A percentile compares a stretch with the other conserved stretches of the same genome.
phyloP scores from a whole-genome alignment of 495 filamentous ascomycete genomes.

The Neurospora africana region DNA sequence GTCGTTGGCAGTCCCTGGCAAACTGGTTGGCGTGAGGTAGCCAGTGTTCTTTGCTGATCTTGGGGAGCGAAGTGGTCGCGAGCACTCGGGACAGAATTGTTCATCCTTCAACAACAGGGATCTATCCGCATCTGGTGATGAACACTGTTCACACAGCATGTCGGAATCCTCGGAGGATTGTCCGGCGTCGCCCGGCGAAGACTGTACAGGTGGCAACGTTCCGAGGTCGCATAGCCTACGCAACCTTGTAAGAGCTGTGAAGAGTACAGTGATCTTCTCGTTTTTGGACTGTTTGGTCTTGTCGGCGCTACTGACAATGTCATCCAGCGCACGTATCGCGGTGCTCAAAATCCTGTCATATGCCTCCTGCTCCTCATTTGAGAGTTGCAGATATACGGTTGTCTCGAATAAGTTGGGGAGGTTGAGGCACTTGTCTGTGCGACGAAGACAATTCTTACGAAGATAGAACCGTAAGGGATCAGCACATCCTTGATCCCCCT shows the following conservation, averaged over 20 bases:
- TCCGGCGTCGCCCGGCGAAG: background rate
- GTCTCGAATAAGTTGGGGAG: background rate
- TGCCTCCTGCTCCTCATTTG: background rate
- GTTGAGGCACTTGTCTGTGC: background rate
- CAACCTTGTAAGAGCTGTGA: background rate
- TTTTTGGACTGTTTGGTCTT: background rate
- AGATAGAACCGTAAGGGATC: background rate
- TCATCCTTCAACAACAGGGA: background rate
- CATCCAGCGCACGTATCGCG: background rate
- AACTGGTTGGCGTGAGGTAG: background rate
- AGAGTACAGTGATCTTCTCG: background rate
- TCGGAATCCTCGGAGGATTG: background rate
- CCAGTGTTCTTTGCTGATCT: background rate
- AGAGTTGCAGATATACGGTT: background rate
- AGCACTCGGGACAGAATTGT: background rate
- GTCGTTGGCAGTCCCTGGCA: background rate
- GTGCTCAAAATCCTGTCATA: background rate
- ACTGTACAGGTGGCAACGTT: background rate
- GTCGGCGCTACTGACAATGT: background rate
- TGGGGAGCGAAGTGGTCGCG: background rate
- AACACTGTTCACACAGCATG: background rate
- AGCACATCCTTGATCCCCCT: background rate
- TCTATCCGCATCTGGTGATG: background rate
- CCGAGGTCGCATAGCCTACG: constrained; percentile 5
- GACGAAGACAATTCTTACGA: background rate